Evolutionary conservation across 257 asterid species (phyloP).

Genomic region (Hygrophila difformis): DNA sequence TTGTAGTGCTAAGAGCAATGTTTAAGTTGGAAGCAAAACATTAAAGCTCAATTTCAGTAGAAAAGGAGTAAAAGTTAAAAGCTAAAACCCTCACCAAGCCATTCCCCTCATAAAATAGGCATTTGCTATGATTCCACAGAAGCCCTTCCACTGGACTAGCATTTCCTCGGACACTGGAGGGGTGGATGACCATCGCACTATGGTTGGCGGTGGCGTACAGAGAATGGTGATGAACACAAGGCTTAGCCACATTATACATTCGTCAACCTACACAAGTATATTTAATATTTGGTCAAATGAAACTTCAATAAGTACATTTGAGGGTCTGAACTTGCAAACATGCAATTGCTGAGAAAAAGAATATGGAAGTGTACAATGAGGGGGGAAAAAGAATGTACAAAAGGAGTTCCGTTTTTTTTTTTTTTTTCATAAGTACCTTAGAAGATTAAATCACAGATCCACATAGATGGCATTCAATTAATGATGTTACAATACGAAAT

Average conservation of each 20-base stretch:
- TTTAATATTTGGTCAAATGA: neutral
- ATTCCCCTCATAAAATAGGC: slow-evolving; percentile 92
- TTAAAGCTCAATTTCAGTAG: neutral
- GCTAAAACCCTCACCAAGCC: slow-evolving; percentile 72
- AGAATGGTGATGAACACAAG: slow-evolving; percentile 78
- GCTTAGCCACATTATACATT: slow-evolving; percentile 91
- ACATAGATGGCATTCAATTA: too few species aligned
- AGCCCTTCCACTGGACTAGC: slow-evolving; percentile 78
- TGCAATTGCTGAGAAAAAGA: neutral
- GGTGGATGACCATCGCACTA: slow-evolving; percentile 91
- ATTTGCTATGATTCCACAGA: slow-evolving; percentile 91
- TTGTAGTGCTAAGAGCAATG: neutral
- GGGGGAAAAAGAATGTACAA: too few species aligned
- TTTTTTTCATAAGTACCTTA: too few species aligned
- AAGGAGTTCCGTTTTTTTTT: too few species aligned
- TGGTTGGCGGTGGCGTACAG: slow-evolving; percentile 91
- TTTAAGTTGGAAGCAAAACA: neutral
- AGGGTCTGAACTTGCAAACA: neutral
- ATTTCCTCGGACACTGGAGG: slow-evolving; percentile 68
- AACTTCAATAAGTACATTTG: neutral
- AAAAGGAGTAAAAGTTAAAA: neutral
- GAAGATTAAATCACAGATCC: too few species aligned
- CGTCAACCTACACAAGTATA: slow-evolving; percentile 53
- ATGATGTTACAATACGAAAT: too few species aligned
- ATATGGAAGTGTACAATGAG: too few species aligned